These are phyloP conservation scores for Fusarium nurragi DNA, from an alignment of 2,329 filamentous ascomycete species.

Conservation along the genomic window DNA sequence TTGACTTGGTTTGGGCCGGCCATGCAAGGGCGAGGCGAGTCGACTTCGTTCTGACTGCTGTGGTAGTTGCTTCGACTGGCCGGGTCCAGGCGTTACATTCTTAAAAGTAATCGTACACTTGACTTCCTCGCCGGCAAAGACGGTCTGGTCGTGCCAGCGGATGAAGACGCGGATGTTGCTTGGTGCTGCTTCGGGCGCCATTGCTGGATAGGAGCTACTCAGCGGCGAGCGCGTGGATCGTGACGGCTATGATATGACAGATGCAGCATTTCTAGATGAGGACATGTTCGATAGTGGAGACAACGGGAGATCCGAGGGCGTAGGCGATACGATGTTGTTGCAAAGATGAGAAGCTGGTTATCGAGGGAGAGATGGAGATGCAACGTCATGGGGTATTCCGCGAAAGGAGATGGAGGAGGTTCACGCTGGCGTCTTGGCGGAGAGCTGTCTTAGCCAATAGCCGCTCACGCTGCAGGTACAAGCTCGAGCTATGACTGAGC, in stretches of 20 bases:
- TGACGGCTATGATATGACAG: slow-evolving; percentile 40
- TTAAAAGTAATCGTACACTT: slow-evolving; percentile 97
- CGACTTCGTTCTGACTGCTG: slow-evolving; percentile 48
- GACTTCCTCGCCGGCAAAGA: slow-evolving; percentile 96
- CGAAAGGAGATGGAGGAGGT: slow-evolving; percentile 46
- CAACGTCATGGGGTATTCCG: slow-evolving; percentile 43
- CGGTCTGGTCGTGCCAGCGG: slow-evolving; percentile 90
- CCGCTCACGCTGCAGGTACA: slow-evolving; percentile 32
- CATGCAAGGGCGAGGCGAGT: slow-evolving; percentile 56
- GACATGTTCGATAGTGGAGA: slow-evolving; percentile 30
- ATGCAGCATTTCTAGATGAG: slow-evolving; percentile 46
- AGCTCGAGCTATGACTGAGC: slow-evolving; percentile 18
- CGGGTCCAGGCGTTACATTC: slow-evolving; percentile 71
- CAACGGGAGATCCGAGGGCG: background rate
- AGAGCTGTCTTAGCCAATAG: slow-evolving; percentile 38
- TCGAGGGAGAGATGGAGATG: slow-evolving; percentile 35
- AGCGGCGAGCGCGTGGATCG: slow-evolving; percentile 45
- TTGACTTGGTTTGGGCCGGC: slow-evolving; percentile 54
- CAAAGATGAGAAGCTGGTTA: slow-evolving; percentile 28
- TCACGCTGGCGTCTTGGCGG: slow-evolving; percentile 40
- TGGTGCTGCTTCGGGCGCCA: slow-evolving; percentile 58
- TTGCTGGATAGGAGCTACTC: slow-evolving; percentile 50
- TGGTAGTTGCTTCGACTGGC: slow-evolving; percentile 44
- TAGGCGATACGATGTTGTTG: slow-evolving; percentile 17
- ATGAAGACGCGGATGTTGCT: slow-evolving; percentile 94